Base-by-base conservation (phyloP, 2,329 filamentous ascomycete genomes). In the Claviceps capensis region DNA sequence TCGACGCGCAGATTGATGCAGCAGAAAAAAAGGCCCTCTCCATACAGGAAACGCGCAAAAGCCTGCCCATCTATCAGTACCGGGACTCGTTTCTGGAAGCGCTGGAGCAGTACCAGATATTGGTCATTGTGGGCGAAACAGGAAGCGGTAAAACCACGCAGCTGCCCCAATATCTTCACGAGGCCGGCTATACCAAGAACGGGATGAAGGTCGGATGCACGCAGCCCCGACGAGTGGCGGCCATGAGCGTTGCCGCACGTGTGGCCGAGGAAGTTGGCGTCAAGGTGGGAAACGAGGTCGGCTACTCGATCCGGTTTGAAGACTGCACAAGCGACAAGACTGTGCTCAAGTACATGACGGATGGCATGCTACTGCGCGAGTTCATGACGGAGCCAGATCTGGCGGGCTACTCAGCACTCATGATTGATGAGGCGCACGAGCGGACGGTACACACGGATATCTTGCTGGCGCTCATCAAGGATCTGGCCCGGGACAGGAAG, bases 341-440 rank as follows among this genome's bases (percentile, higher is more conserved):
- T 0, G 75, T 91, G 7, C 70, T 98, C 51, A 94, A 95, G 67
- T 97, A 95, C 68, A 91, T 95, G 86, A 98, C 93, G 0, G 93
- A 98, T 62, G 93, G 93, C 64, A 95, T 97, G 85, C 72, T 97
- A 41, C 73, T 97, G 34, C 78, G 89, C 63, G 88, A 95, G 64
- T 86, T 96, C 57, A 80, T 96, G 70, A 91, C 88, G 0, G 88
- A 95, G 61, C 90, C 91, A 0, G 83, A 91, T 58, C 72, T 97
- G 5, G 78, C 81, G 1, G 82, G 81, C 16, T 97, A 97, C 60
- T 86, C 87, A 5, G 87, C 84, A 13, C 70, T 98, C 56, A 96
- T 98, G 84, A 91, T 98, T 52, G 93, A 98, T 64, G 93, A 98
- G 66, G 93, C 93, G 0, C 93, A 98, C 77, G 93, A 98, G 65